Percentiles rank a stretch among this genome's conserved stretches.
Conservation (phyloP, 2,329 filamentous ascomycete genomes). For the Monosporascus sp. region DNA sequence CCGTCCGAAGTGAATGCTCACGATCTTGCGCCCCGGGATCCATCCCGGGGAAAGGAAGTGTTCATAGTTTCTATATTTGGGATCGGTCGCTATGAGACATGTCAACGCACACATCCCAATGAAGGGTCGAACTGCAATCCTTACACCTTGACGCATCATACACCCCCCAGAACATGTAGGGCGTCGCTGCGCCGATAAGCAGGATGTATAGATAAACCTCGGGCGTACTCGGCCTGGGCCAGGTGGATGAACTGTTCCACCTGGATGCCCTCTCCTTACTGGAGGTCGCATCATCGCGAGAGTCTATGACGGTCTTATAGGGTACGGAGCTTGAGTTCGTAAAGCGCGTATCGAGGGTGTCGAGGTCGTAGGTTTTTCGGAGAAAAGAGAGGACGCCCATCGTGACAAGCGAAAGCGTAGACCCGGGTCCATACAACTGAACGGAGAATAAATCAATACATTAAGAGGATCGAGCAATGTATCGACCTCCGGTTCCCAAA, state of each 20-base stretch:
- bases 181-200: constrained; percentile 60
- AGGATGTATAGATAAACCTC: constrained; percentile 83
- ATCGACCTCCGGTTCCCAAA: too few relatives aligned
- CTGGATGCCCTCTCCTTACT: constrained; percentile 38
- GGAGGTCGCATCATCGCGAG: constrained; percentile 37
- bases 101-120: constrained; percentile 10
- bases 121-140: constrained; percentile 11
- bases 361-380: constrained; percentile 55
- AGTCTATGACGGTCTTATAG: constrained; percentile 53
- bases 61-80: constrained; percentile 71
- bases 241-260: constrained; percentile 33
- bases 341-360: constrained; percentile 59
- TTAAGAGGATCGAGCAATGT: too few relatives aligned
- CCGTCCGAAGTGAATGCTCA: constrained; percentile 35
- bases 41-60: constrained; percentile 72
- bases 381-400: constrained; percentile 34
- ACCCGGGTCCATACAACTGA: too few relatives aligned
- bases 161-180: constrained; percentile 86
- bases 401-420: constrained; percentile 5
- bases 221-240: constrained; percentile 60
- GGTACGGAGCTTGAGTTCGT: constrained; percentile 65
- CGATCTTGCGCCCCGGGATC: constrained; percentile 87
- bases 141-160: constrained; percentile 79
- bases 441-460: too few relatives aligned
- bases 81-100: constrained; percentile 61